Evolutionary conservation across 768 basidiomycete species (phyloP), one percentile per base, ranked within the genome.

Genomic region (Hypholoma sublateritium): DNA sequence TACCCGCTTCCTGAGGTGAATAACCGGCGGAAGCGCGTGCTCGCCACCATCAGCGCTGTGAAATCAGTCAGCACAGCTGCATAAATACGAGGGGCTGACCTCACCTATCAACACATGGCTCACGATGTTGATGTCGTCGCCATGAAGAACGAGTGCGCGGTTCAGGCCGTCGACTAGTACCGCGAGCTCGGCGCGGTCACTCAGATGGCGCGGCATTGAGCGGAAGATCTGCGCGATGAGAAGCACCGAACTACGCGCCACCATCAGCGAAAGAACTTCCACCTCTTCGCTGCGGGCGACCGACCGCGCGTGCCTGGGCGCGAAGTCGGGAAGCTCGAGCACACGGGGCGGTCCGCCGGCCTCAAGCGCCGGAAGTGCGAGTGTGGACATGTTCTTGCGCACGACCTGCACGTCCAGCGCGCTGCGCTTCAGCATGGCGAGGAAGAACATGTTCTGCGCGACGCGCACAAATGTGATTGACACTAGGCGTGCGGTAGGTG

Each of bases 81-180:
- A 36, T 13, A 39, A 24, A 47, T 49, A 39, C 8, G 9, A 37
- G 12, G 17, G 39, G 57, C 21, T 25, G 28, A 34, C 61, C 83
- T 64, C 62, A 91, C 89, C 87, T 25, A 91, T 85, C 66, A 91
- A 72, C 6, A 84, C 78, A 58, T 90, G 89, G 36, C 80, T 78
- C n/a, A 93, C 83, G 51, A 91, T 83, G n/a, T 85, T 87, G 44
- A 88, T 80, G 62, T 91, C 90, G 62, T 85, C 79, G 3, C 87
- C 86, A 69, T 91, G 89, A 2, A 71, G 72, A 28, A 89, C 71
- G 16, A 93, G 71, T 42, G 88, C 85, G 5, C 81, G 80, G 67
- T 89, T 91, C 17, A 91, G 64, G 3, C 88, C 87, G 66, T 91
- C 88, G 17, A 90, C 70, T 11, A 89, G 75, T 21, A 84, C 63